Conservation (phyloP, 2,329 filamentous ascomycete genomes). For the Fusarium luffae region DNA sequence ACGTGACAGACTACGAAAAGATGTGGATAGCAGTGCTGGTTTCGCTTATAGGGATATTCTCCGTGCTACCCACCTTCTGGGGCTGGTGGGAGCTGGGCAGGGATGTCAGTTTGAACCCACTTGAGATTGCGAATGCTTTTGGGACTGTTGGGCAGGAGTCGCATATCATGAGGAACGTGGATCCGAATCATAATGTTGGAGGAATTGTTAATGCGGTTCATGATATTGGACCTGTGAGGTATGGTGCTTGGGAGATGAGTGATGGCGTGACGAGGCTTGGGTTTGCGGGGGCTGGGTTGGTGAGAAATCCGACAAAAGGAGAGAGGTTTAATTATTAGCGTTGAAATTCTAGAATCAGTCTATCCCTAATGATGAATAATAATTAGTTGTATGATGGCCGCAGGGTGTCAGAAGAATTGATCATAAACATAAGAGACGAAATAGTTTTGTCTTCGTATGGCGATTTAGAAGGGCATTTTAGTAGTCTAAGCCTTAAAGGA, state of each 20-base stretch:
- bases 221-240: constrained; percentile 28
- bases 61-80: constrained; percentile 36
- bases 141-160: constrained; percentile 28
- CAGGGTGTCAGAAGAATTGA: not conserved
- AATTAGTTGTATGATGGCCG: too few species aligned
- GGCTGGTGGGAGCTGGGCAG: constrained; percentile 42
- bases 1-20: constrained; percentile 34
- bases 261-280: constrained; percentile 36
- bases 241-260: constrained; percentile 39
- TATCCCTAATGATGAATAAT: not conserved
- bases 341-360: rapidly evolving
- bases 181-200: constrained; percentile 34
- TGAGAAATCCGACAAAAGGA: constrained; percentile 34
- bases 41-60: constrained; percentile 32
- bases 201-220: constrained; percentile 28
- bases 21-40: constrained; percentile 38
- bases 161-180: constrained; percentile 31
- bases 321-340: constrained; percentile 37
- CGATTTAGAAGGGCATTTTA: too few species aligned
- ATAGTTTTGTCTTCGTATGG: too few species aligned
- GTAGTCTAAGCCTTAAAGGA: too few species aligned
- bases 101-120: constrained; percentile 38
- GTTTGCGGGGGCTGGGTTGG: constrained; percentile 25
- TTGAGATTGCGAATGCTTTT: constrained; percentile 42
- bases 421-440: too few species aligned